These are phyloP conservation scores for Albophoma yamanashiensis DNA, from an alignment of 2,329 filamentous ascomycete species.

Conservation along the genomic window DNA sequence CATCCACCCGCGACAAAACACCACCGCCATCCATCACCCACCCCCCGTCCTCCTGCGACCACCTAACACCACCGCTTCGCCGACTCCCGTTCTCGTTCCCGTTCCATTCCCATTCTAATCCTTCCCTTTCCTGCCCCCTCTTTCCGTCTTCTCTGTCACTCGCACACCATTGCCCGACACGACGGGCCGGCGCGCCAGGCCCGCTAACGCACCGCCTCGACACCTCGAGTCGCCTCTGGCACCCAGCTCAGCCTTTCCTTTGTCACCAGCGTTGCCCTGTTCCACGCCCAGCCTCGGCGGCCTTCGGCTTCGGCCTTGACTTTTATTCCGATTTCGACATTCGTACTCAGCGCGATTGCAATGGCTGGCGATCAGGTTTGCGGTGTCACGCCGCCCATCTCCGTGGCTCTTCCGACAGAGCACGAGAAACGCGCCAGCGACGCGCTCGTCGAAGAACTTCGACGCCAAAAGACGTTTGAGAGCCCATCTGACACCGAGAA, in stretches of 20 bases:
- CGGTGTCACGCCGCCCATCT: slow-evolving; percentile 80
- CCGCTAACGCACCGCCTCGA: not conserved
- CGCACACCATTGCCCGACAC: not conserved
- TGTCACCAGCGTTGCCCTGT: not conserved
- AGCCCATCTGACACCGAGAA: slow-evolving; percentile 70
- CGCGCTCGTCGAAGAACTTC: slow-evolving; percentile 72
- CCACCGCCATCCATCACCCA: not conserved
- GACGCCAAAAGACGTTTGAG: slow-evolving; percentile 87
- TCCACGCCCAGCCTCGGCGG: not conserved
- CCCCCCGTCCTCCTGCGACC: not conserved
- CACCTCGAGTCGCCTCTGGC: not conserved
- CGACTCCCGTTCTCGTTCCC: not conserved
- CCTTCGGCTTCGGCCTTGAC: not conserved
- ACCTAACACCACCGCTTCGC: not conserved
- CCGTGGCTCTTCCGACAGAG: slow-evolving; percentile 62
- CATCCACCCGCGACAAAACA: not conserved
- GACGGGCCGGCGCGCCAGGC: not conserved
- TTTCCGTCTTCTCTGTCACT: not conserved
- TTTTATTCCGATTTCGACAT: not conserved
- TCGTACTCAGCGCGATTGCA: not conserved
- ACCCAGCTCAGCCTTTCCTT: not conserved
- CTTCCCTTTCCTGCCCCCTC: not conserved
- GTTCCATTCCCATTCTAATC: not conserved
- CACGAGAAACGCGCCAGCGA: slow-evolving; percentile 69
- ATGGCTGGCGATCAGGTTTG: slow-evolving; percentile 28